phyloP scores from a whole-genome alignment of 2,329 filamentous ascomycete genomes.

The Rutstroemia sp. region DNA sequence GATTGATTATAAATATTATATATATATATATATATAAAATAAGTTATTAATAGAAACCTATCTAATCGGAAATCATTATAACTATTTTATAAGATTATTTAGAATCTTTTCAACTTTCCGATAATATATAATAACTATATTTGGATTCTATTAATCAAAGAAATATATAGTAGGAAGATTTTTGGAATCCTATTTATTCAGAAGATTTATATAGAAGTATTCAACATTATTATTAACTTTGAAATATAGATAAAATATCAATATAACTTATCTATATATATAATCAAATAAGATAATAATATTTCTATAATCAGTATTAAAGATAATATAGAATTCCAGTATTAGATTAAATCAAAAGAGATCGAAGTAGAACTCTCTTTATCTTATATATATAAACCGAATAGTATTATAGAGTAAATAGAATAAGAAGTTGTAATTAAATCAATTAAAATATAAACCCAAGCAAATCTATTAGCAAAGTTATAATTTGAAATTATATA shows the following conservation, averaged over 20 bases:
- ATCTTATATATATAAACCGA: not conserved
- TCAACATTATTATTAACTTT: not conserved
- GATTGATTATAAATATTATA: too few relatives aligned
- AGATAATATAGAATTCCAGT: not conserved
- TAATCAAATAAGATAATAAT: not conserved
- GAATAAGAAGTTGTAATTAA: not conserved
- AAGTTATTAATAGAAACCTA: too few relatives aligned
- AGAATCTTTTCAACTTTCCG: too few relatives aligned
- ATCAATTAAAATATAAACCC: not conserved
- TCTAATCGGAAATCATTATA: too few relatives aligned
- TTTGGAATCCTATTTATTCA: too few relatives aligned
- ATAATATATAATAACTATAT: too few relatives aligned
- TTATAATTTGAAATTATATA: not conserved
- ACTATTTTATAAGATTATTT: too few relatives aligned
- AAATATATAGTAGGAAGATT: too few relatives aligned
- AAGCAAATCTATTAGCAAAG: not conserved
- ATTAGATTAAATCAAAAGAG: not conserved
- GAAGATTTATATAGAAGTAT: not conserved
- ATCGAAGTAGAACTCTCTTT: not conserved
- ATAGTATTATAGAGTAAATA: not conserved
- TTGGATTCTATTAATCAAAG: too few relatives aligned
- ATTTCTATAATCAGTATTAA: not conserved
- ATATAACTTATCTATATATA: not conserved
- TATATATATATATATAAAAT: too few relatives aligned
- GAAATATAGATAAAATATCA: not conserved